Base-by-base conservation (phyloP, 179 eudicot species). In the Nepenthes alata region DNA sequence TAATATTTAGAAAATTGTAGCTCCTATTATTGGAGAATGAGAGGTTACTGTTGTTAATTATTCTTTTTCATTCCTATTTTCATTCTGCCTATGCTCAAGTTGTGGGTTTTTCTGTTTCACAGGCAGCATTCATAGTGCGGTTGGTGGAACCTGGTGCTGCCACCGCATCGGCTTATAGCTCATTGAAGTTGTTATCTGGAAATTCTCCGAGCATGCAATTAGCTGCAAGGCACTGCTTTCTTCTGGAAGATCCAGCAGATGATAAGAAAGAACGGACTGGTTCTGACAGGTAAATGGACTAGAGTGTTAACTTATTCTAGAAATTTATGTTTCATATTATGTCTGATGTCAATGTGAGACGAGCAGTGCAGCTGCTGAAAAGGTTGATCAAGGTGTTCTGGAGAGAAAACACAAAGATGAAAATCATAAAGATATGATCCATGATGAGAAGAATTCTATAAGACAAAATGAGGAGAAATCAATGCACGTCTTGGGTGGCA, bases 161-260 rank as follows among this genome's bases (percentile, higher is more conserved):
- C 41, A 77, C 79, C 68, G 95, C 95, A 51, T 73, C 85, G 15
- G 78, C 77, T 25, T 76, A 65, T 58, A 76, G 71, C 70, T 82
- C 86, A 39, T 59, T 85, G 47, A 87, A 85, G 72, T 80, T 76
- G 12, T 66, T 83, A 54, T 71, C 82, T 35, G 73, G 67, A 55
- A 72, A 51, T 66, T 67, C 85, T 64, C 75, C 87, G 44, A 82
- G 87, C 50, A 77, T 69, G 67, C 86, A 76, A 51, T 80, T 93
- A 60, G 88, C 98, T 61, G 71, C 78, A 57, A 89, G 87, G 75
- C 95, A 93, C 75, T 85, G 87, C 80, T 85, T 93, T 80, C 55
- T 80, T 62, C 75, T 93, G 68, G 95, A 87, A 68, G 94, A 89
- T 78, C 94, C 97, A 47, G 86, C 82, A 37, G 84, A 73, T 73